Conservation (phyloP, 2,329 filamentous ascomycete genomes). For the Stenocarpella maydis region DNA sequence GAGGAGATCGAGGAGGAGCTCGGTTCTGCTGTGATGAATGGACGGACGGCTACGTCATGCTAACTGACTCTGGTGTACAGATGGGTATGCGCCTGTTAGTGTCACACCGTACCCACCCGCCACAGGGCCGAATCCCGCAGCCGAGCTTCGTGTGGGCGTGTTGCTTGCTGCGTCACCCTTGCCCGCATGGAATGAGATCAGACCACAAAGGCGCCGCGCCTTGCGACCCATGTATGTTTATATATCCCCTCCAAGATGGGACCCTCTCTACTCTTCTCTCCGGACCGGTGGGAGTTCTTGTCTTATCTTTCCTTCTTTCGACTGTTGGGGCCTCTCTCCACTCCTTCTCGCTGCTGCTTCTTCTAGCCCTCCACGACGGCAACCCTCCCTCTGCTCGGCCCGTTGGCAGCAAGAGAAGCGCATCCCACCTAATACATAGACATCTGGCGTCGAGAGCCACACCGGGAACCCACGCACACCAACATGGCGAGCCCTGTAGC, state of each 20-base stretch:
- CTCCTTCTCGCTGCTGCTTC: slow-evolving; percentile 9
- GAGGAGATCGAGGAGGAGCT: slow-evolving; percentile 11
- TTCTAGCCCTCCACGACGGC: slow-evolving; percentile 1
- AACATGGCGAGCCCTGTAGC: slow-evolving; percentile 62
- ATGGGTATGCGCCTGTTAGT: background rate
- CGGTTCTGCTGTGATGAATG: background rate
- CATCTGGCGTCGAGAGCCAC: background rate
- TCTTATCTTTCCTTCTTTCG: slow-evolving; percentile 3
- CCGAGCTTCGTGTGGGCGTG: slow-evolving; percentile 13
- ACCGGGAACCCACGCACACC: background rate
- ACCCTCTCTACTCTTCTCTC: slow-evolving; percentile 5
- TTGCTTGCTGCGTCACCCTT: slow-evolving; percentile 29
- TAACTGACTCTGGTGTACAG: background rate
- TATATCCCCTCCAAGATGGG: slow-evolving; percentile 19
- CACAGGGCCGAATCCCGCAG: slow-evolving; percentile 5
- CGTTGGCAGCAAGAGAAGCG: background rate
- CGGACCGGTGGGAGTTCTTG: slow-evolving; percentile 12
- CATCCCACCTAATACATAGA: background rate
- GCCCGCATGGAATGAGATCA: slow-evolving; percentile 26
- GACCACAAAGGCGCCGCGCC: slow-evolving; percentile 5
- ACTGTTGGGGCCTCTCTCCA: slow-evolving; percentile 4
- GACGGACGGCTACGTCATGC: background rate
- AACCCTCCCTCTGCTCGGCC: background rate
- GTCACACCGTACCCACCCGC: slow-evolving; percentile 6
- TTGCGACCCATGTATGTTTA: slow-evolving; percentile 26